Percentiles rank a stretch among this genome's conserved stretches.
These are phyloP conservation scores for Botrytis aclada DNA, from an alignment of 2,329 filamentous ascomycete genomes.

Conservation along the genomic window DNA sequence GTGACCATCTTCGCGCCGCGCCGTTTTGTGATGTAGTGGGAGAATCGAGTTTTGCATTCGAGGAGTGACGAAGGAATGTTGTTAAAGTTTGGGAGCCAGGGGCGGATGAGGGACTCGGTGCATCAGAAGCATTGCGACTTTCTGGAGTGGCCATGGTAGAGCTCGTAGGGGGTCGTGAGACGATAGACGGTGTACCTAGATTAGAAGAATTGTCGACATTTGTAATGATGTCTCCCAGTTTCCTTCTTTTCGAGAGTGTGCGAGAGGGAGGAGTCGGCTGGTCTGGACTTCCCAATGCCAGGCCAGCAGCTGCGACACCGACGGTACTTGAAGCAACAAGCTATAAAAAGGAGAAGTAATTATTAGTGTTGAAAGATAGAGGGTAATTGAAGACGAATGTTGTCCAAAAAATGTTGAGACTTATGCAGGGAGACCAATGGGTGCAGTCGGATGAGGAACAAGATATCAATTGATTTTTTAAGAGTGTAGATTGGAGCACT, in stretches of 20 bases:
- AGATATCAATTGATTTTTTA: not conserved
- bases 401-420: not conserved
- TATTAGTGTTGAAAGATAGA: not conserved
- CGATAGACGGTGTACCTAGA: constrained; percentile 28
- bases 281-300: constrained; percentile 37
- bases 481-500: constrained; percentile 25
- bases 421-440: constrained; percentile 14
- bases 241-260: constrained; percentile 36
- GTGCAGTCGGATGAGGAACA: not conserved
- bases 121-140: constrained; percentile 20
- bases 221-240: constrained; percentile 27
- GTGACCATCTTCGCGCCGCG: constrained; percentile 28
- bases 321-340: constrained; percentile 40
- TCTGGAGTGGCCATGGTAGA: constrained; percentile 32
- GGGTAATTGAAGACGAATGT: not conserved
- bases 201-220: constrained; percentile 27
- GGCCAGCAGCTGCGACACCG: constrained; percentile 37
- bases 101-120: constrained; percentile 25
- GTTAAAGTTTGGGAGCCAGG: constrained; percentile 23
- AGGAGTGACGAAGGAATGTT: constrained; percentile 21
- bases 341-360: constrained; percentile 29
- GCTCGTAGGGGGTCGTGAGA: constrained; percentile 35
- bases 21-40: constrained; percentile 24
- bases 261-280: constrained; percentile 28
- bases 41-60: constrained; percentile 28